Base-by-base conservation (phyloP, 2,329 filamentous ascomycete species). In the Akanthomyces lecanii region DNA sequence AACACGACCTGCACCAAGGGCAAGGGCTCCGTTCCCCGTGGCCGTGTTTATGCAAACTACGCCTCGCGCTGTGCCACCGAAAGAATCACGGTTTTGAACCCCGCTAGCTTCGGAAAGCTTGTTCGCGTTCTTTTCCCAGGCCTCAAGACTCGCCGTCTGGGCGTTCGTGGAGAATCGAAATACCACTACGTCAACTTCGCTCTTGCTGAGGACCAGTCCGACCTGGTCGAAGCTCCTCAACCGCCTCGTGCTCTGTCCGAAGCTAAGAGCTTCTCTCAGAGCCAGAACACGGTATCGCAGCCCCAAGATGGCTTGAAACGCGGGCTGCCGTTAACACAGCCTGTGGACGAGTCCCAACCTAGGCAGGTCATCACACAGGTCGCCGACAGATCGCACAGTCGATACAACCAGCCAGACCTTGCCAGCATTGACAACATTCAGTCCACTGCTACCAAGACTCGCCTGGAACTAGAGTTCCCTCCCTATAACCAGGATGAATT, bases 121-220 rank as follows among this genome's bases (percentile, higher is more conserved):
- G 95, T 99, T 40, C 88, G 95, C 38, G 94, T 99, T 45, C 89
- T 99, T 58, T 99, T 98, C 70, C 94, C 95, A 0, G 94, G 93
- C 48, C 88, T 99, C 25, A 94, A 96, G 76, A 99, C 95, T 38
- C 85, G 95, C 64, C 86, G 95, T 67, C 82, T 99, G 14, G 95
- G 95, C 66, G 93, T 98, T 53, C 87, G 95, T 60, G 95, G 95
- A 67, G 94, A 98, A 78, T 99, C 95, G 16, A 99, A 99, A 74
- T 99, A 99, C 74, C 95, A 99, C 76, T 99, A 99, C 71, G 86
- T 89, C 53, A 87, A 88, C 71, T 89, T 89, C 69, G 79, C 79
- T 14, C 75, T 89, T 57, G 76, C 79, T 48, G 85, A 88, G 57
- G 85, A 88, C 63, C 78, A 83, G 61, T 74, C 79, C 4, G 82